Base-by-base conservation (phyloP, 306 rosid genomes). In the Crataegus laevigata region DNA sequence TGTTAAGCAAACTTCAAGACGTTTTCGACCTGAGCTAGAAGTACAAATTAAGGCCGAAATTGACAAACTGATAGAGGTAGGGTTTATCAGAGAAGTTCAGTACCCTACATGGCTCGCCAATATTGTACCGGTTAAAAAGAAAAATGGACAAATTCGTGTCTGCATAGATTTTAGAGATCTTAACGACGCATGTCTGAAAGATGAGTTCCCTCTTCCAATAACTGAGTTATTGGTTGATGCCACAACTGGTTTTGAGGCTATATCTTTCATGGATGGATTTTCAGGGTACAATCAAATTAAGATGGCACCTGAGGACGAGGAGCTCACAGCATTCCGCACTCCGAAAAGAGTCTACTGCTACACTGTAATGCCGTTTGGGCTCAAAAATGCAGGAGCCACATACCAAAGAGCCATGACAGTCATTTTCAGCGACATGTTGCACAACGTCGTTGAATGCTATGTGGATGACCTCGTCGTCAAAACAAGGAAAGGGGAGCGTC, bases 221-320 rank as follows among this genome's bases (percentile, higher is more conserved):
- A 58, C 29, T 0, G 6, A 58, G 3, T 58, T 60, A 0, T 6
- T 60, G 36, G 11, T 60, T 2, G 66, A 60, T 1, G n/a, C 21
- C 4, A 60, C 11, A 3, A 26, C 10, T 0, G 4, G 32, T 0
- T 26, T 26, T 14, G 10, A 1, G 8, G 36, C 34, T 4, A 0
- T 60, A 13, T 26, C 36, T 2, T 60, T 60, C 18, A 60, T 60
- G 36, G 65, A 60, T 12, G 34, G 36, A 3, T 60, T 26, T 5
- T 60, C 11, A 6, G 2, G 21, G 36, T 60, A 60, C 0, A 60
- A 26, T 17, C 21, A 60, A 26, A 60, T 60, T 6, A 26, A 60
- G 26, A 60, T 26, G 66, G 66, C 36, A 60, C 18, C 11, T 5
- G n/a, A 60, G 26, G 36, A 5, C 0, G 36, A 60, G 5, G 36